Conservation (phyloP, 805 yeast species). For the Starmera dryadoides region DNA sequence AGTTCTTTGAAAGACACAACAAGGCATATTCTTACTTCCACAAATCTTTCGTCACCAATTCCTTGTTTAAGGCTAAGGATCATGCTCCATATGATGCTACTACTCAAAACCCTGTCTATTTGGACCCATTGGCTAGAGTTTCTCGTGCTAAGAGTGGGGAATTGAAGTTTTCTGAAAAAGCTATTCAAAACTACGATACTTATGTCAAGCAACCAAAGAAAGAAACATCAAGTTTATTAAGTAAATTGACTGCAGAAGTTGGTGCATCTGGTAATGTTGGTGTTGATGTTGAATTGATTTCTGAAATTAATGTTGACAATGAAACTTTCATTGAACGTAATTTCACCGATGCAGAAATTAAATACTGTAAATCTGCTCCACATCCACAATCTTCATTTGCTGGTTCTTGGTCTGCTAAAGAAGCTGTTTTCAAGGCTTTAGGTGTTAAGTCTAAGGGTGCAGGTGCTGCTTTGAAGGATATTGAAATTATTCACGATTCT, state of each 20-base stretch:
- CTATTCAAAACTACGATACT: slow-evolving; percentile 36
- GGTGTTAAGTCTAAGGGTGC: slow-evolving; percentile 89
- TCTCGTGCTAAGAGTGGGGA: slow-evolving; percentile 29
- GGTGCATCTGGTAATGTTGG: slow-evolving; percentile 64
- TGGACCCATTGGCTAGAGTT: slow-evolving; percentile 83
- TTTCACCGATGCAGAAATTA: slow-evolving; percentile 76
- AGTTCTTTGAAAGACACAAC: slow-evolving; percentile 78
- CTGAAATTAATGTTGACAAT: slow-evolving; percentile 77
- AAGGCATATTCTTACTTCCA: slow-evolving; percentile 92
- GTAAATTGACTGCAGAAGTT: slow-evolving; percentile 40
- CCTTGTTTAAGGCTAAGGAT: slow-evolving; percentile 88
- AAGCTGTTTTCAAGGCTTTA: slow-evolving; percentile 95
- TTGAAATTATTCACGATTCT: slow-evolving; percentile 70
- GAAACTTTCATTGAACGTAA: slow-evolving; percentile 88
- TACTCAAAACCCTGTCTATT: slow-evolving; percentile 82
- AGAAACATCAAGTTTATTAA: slow-evolving; percentile 59
- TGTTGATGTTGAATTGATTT: slow-evolving; percentile 90
- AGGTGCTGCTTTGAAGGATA: slow-evolving; percentile 88
- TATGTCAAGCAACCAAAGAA: slow-evolving; percentile 42
- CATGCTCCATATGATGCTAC: slow-evolving; percentile 89
- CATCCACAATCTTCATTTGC: slow-evolving; percentile 85
- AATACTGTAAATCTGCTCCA: slow-evolving; percentile 69
- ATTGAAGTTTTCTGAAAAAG: slow-evolving; percentile 41
- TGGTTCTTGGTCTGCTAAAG: slow-evolving; percentile 99
- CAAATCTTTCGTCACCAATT: slow-evolving; percentile 84